These are phyloP conservation scores for Fraxinus ornus DNA, from an alignment of 305 asterid species.

Conservation along the genomic window DNA sequence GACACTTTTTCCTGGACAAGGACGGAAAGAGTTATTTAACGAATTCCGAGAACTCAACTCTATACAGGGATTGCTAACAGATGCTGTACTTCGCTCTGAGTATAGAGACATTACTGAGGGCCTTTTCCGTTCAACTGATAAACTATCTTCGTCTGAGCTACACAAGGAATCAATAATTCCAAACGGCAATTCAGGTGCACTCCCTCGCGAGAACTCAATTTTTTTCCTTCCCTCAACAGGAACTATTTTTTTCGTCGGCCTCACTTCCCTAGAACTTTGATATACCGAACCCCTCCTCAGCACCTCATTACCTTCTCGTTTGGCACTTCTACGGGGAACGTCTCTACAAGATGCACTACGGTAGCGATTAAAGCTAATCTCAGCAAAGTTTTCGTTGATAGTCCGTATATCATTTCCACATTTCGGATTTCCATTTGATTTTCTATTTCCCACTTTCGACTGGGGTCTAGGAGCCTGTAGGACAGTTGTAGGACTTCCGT, in stretches of 20 bases:
- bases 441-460: conserved; percentile 49
- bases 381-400: conserved; percentile 40
- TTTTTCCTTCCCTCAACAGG: conserved; percentile 56
- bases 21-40: conserved; percentile 20
- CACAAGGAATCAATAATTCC: conserved; percentile 77
- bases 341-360: conserved; percentile 77
- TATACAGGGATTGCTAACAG: background rate
- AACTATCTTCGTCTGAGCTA: conserved; percentile 58
- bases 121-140: conserved; percentile 35
- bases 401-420: conserved; percentile 35
- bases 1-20: conserved; percentile 29
- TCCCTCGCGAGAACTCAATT: conserved; percentile 61
- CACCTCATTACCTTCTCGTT: background rate
- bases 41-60: conserved; percentile 16
- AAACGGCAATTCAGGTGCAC: conserved; percentile 39
- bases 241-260: conserved; percentile 32
- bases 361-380: conserved; percentile 56
- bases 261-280: conserved; percentile 29
- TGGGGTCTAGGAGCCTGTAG: conserved; percentile 57
- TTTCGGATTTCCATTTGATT: conserved; percentile 41
- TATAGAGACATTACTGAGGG: conserved; percentile 36
- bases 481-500: conserved; percentile 94
- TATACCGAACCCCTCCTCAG: conserved; percentile 6
- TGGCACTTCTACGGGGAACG: conserved; percentile 35
- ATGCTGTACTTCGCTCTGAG: conserved; percentile 41